phyloP scores from a whole-genome alignment of 176 grass and related monocot genomes.

The Poa annua region DNA sequence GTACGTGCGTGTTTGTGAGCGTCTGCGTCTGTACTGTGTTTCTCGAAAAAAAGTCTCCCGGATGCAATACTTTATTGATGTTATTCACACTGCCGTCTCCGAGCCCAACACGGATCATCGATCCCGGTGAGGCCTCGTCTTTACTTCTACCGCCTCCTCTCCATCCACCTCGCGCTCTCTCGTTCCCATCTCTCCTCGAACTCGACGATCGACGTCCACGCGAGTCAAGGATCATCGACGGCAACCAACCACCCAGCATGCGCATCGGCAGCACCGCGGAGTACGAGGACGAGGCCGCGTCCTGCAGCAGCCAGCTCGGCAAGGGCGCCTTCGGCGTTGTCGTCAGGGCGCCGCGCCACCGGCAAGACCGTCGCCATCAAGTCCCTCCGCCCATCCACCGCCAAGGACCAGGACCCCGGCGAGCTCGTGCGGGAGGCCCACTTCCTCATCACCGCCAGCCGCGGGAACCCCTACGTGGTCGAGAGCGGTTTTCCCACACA shows the following conservation, averaged over 20 bases:
- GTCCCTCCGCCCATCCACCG: background rate
- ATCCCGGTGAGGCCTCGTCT: too few species aligned
- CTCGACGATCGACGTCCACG: background rate
- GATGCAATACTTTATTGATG: too few species aligned
- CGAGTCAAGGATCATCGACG: background rate
- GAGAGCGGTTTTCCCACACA: too few species aligned
- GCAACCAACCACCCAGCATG: background rate
- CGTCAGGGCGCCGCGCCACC: background rate
- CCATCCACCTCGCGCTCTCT: too few species aligned
- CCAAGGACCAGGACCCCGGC: background rate
- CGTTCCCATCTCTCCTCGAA: background rate
- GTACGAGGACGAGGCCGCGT: background rate
- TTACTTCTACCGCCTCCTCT: too few species aligned
- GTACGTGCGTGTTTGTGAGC: too few species aligned
- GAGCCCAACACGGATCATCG: too few species aligned
- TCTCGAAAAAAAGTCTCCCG: too few species aligned
- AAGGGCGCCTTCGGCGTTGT: background rate
- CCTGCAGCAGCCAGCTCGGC: background rate
- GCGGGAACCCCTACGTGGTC: background rate
- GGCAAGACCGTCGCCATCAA: constrained; percentile 7
- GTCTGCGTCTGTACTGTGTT: too few species aligned
- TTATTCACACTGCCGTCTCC: too few species aligned
- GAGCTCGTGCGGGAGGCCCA: background rate
- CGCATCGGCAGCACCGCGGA: background rate
- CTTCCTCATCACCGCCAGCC: background rate